These are phyloP conservation scores for Effrenium voratum DNA, from an alignment of 73 alveolate genomes.

Conservation along the genomic window DNA sequence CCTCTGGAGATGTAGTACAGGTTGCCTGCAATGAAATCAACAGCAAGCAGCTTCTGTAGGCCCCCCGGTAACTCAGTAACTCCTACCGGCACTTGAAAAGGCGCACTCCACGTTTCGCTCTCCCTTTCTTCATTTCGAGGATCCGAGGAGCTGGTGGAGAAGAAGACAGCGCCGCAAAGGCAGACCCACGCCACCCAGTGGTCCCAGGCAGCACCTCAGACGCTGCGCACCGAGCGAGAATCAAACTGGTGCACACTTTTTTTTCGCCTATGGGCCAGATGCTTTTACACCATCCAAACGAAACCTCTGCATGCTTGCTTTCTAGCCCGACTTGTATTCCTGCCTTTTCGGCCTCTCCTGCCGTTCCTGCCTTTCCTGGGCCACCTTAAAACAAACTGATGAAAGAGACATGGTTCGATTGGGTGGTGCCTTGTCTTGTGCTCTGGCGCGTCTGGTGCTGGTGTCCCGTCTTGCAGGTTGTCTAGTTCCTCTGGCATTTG, in stretches of 20 bases:
- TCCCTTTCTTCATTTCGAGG: neutral
- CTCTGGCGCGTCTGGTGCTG: too few species aligned
- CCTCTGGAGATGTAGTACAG: conserved; percentile 44
- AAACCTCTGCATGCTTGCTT: too few species aligned
- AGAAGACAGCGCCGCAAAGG: conserved; percentile 37
- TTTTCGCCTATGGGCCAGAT: neutral
- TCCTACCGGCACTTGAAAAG: neutral
- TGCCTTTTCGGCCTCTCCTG: too few species aligned
- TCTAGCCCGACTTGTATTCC: too few species aligned
- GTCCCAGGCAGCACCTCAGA: conserved; percentile 29
- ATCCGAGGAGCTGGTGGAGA: conserved; percentile 30
- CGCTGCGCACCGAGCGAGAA: too few species aligned
- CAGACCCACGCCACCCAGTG: conserved; percentile 50
- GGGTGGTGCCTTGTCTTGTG: too few species aligned
- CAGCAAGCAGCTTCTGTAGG: neutral
- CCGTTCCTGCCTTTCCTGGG: too few species aligned
- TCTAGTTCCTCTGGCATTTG: too few species aligned
- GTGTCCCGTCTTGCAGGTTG: too few species aligned
- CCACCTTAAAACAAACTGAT: too few species aligned
- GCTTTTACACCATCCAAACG: neutral
- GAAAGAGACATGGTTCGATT: too few species aligned
- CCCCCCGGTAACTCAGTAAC: neutral
- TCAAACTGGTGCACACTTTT: neutral
- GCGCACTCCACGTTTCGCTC: neutral
- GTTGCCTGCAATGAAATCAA: conserved; percentile 8